Percentiles rank a stretch among this genome's conserved stretches.
These are phyloP conservation scores for Hirsutella thompsonii DNA, from an alignment of 2,329 filamentous ascomycete species.

Conservation along the genomic window DNA sequence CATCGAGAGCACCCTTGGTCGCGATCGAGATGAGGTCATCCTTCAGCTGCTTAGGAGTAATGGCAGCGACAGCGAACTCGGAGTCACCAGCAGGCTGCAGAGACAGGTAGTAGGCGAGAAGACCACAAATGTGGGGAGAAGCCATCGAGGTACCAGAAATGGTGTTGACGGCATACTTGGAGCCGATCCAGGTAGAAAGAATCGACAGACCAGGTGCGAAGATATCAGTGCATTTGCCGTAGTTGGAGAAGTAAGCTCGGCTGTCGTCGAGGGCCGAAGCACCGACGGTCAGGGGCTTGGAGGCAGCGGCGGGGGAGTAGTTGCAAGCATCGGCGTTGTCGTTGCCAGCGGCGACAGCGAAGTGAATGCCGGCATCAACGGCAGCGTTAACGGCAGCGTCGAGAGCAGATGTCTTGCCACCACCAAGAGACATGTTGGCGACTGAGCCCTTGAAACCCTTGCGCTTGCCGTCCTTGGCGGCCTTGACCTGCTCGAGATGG, in stretches of 20 bases:
- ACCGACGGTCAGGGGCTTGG: constrained; percentile 88
- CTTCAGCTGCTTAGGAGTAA: constrained; percentile 94
- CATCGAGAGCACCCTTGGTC: constrained; percentile 63
- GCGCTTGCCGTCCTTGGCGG: constrained; percentile 74
- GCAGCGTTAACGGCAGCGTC: constrained; percentile 91
- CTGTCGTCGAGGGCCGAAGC: constrained; percentile 87
- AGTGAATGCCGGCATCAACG: constrained; percentile 85
- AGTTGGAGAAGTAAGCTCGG: constrained; percentile 99
- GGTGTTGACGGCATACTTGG: constrained; percentile 91
- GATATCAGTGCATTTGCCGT: constrained; percentile 97
- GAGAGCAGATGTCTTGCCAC: constrained; percentile 87
- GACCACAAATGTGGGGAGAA: constrained; percentile 90
- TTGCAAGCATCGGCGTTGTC: constrained; percentile 99
- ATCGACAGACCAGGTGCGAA: constrained; percentile 97
- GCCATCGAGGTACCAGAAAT: constrained; percentile 99
- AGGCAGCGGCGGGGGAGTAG: constrained; percentile 91
- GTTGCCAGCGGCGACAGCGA: constrained; percentile 95
- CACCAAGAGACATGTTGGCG: constrained; percentile 98
- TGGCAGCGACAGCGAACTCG: constrained; percentile 75
- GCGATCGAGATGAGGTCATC: constrained; percentile 70
- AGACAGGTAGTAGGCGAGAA: constrained; percentile 94
- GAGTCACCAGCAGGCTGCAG: constrained; percentile 86
- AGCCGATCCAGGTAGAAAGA: constrained; percentile 95
- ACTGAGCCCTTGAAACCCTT: constrained; percentile 98
- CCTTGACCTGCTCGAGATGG: constrained; percentile 63